Base-by-base conservation (phyloP, 2,329 filamentous ascomycete species). In the Leptographium wingfieldii region DNA sequence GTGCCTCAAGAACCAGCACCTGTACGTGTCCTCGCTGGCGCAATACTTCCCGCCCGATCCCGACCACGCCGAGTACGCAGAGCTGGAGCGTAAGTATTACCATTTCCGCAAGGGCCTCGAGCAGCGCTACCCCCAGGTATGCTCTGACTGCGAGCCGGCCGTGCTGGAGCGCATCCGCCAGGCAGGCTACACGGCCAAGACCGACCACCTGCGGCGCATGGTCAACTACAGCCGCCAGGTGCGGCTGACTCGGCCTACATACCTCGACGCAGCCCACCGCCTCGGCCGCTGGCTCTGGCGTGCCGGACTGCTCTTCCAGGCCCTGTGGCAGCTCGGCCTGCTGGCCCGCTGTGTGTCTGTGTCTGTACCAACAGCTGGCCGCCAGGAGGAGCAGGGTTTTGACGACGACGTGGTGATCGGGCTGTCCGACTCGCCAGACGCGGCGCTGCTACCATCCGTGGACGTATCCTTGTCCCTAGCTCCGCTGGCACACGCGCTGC, bases 1-100 rank as follows among this genome's bases (percentile, higher is more conserved):
- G 59, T 99, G 94, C 68, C 75, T 92, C 57, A 90, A 90, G 71
- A 97, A 99, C 71, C 94, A 99, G 70, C 85, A 88, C 60, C 77
- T 96, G 7, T 84, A 92, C 65, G 87, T 85, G 40, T 80, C 85
- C 52, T 84, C 84, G 0, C 77, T 97, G 48, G 86, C 90, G 3
- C 85, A 92, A 61, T 97, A 95, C 71, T 80, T 95, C 1, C 82
- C 84, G 12, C 78, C 80, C 40, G 81, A 86, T 61, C 75, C 79
- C 0, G 75, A 76, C 52, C 82, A 92, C 65, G 84, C 88, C 0
- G 79, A 87, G 58, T 90, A 92, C 69, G 75, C 74, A 3, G 78
- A 83, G 62, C 85, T 86, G 63, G 86, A 91, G 70, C 79, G 78
- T 59, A 80, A 81, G 56, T 87, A 88, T 66, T 86, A 85, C 64